A percentile compares a stretch with the other conserved stretches of the same genome.
Evolutionary conservation across 2,329 filamentous ascomycete genomes (phyloP).

Genomic region (Aspergillus tanneri): DNA sequence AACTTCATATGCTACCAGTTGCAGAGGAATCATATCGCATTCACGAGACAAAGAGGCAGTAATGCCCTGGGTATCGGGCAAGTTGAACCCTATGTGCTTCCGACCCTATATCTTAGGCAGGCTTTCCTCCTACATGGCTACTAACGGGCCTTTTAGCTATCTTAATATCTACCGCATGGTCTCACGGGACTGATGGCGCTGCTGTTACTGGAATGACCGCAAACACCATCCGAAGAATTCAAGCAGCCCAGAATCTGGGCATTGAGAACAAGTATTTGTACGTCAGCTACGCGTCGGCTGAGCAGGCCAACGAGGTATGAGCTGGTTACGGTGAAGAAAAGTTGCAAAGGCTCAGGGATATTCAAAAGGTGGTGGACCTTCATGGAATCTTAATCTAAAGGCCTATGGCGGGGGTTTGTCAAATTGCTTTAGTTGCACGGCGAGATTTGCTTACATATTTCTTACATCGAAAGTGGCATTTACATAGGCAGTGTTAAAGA

Average conservation of each 20-base stretch:
- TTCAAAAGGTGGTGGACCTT: constrained; percentile 42
- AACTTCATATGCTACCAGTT: constrained; percentile 18
- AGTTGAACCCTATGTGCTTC: constrained; percentile 15
- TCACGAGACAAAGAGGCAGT: constrained; percentile 19
- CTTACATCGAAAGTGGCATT: too few species aligned
- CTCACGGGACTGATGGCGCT: constrained; percentile 4
- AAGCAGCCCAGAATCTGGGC: constrained; percentile 24
- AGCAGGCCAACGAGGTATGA: constrained; percentile 37
- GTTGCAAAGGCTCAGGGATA: constrained; percentile 27
- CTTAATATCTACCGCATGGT: constrained; percentile 15
- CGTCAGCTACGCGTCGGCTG: constrained; percentile 44
- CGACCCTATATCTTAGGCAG: constrained; percentile 2
- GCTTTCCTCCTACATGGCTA: background rate
- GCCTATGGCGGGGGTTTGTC: constrained; percentile 14
- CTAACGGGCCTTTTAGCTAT: constrained; percentile 7
- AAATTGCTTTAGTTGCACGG: too few species aligned
- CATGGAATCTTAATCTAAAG: constrained; percentile 32
- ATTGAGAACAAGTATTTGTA: constrained; percentile 35
- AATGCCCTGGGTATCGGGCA: constrained; percentile 21
- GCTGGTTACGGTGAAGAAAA: constrained; percentile 39
- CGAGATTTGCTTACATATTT: too few species aligned
- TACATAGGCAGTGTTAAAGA: too few species aligned
- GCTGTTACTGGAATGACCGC: constrained; percentile 13
- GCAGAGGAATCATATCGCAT: constrained; percentile 11
- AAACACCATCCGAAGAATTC: constrained; percentile 9